A percentile compares a stretch with the other conserved stretches of the same genome.
Conservation (phyloP, 345 rosid genomes). For the Citrus inodora region DNA sequence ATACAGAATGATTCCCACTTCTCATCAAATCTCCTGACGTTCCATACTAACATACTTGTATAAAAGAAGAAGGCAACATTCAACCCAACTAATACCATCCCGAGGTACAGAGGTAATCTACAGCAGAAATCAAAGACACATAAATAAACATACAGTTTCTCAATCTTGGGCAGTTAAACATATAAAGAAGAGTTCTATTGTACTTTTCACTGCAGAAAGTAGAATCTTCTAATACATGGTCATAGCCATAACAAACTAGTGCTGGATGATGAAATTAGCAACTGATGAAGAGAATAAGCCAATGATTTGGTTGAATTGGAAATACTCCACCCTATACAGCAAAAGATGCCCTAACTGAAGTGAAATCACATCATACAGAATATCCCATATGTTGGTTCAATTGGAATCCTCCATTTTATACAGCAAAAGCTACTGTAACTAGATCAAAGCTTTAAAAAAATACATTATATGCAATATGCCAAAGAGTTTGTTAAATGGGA, state of each 20-base stretch:
- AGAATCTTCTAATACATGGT: neutral
- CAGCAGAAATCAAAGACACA: constrained; percentile 13
- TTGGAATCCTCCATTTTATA: neutral
- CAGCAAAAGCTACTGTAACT: neutral
- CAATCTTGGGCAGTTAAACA: neutral
- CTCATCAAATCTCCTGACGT: constrained; percentile 79
- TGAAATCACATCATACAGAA: neutral
- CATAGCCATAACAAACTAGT: neutral
- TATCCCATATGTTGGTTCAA: neutral
- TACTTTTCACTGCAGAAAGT: neutral
- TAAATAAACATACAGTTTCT: neutral
- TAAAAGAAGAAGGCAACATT: constrained; percentile 68
- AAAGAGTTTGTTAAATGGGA: neutral
- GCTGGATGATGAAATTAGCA: neutral
- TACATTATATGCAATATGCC: neutral
- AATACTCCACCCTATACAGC: neutral
- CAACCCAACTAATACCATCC: constrained; percentile 64
- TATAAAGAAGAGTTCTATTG: neutral
- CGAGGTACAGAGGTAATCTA: constrained; percentile 86
- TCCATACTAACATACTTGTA: constrained; percentile 75
- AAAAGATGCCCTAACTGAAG: neutral
- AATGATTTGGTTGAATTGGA: neutral
- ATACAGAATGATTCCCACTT: constrained; percentile 80
- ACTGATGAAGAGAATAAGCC: neutral
- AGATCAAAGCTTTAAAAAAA: neutral